These are phyloP conservation scores for Cubamyces sp. DNA, from an alignment of 768 basidiomycete genomes.

Conservation along the genomic window DNA sequence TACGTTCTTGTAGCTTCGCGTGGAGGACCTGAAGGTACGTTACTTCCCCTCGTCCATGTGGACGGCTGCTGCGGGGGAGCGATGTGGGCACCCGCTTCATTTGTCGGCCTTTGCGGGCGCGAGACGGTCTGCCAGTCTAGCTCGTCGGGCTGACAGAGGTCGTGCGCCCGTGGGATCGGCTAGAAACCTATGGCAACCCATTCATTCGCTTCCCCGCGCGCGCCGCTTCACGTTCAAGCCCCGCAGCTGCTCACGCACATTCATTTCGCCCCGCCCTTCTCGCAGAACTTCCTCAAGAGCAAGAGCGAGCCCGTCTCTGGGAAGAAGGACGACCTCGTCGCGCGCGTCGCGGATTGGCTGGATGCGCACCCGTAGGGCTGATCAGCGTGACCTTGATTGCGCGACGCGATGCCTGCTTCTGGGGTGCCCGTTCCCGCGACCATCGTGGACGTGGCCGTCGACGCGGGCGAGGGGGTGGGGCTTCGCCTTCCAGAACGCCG, in stretches of 20 bases:
- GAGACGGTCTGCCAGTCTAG: slow-evolving; percentile 11
- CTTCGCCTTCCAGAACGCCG: slow-evolving; percentile 15
- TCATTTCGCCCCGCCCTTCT: slow-evolving; percentile 17
- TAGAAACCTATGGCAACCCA: slow-evolving; percentile 12
- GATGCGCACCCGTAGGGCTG: slow-evolving; percentile 35
- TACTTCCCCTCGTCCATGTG: slow-evolving; percentile 15
- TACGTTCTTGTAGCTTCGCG: slow-evolving; percentile 56
- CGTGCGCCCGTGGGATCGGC: slow-evolving; percentile 9
- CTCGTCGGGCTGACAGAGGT: slow-evolving; percentile 7
- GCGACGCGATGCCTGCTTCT: not conserved
- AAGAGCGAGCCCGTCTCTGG: slow-evolving; percentile 66
- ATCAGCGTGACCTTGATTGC: slow-evolving; percentile 14
- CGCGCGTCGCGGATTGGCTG: slow-evolving; percentile 69
- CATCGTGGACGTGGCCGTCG: slow-evolving; percentile 13
- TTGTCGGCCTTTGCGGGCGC: slow-evolving; percentile 2
- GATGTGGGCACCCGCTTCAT: slow-evolving; percentile 6
- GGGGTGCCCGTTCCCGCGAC: slow-evolving; percentile 20
- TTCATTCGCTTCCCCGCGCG: slow-evolving; percentile 3
- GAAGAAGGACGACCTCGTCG: slow-evolving; percentile 73
- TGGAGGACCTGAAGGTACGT: slow-evolving; percentile 77
- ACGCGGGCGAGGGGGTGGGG: not conserved
- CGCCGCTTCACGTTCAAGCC: too few relatives aligned
- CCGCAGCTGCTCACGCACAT: not conserved
- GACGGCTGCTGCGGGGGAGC: slow-evolving; percentile 4
- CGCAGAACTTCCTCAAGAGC: slow-evolving; percentile 72